Conservation (phyloP, 495 filamentous ascomycete genomes). For the Pyronema omphalodes region DNA sequence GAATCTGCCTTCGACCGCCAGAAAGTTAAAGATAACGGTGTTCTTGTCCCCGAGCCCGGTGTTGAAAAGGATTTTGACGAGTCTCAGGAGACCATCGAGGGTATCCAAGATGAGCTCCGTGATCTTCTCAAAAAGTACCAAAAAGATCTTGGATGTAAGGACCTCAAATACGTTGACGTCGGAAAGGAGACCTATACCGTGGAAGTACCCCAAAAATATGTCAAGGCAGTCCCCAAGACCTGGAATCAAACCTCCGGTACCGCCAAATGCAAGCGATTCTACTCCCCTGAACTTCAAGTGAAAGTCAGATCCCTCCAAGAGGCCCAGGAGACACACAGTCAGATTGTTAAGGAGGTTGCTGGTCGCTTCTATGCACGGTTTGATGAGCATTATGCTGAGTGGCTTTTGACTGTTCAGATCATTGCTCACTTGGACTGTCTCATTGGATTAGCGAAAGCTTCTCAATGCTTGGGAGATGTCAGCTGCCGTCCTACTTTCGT, state of each 20-base stretch:
- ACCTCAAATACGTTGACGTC: slow-evolving; percentile 69
- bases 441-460: slow-evolving; percentile 79
- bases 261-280: slow-evolving; percentile 72
- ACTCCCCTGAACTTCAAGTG: slow-evolving; percentile 62
- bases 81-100: slow-evolving; percentile 58
- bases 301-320: slow-evolving; percentile 78
- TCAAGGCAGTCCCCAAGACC: slow-evolving; percentile 60
- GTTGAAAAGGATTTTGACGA: slow-evolving; percentile 85
- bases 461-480: slow-evolving; percentile 60
- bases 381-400: slow-evolving; percentile 68
- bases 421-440: slow-evolving; percentile 88
- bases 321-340: slow-evolving; percentile 81
- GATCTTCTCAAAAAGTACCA: slow-evolving; percentile 50
- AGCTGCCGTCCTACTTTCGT: slow-evolving; percentile 80
- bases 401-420: slow-evolving; percentile 73
- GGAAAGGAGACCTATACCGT: slow-evolving; percentile 97
- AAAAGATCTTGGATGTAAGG: slow-evolving; percentile 41
- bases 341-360: slow-evolving; percentile 77
- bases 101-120: slow-evolving; percentile 53
- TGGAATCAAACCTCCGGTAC: slow-evolving; percentile 98
- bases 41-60: slow-evolving; percentile 72
- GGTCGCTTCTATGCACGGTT: slow-evolving; percentile 72
- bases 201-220: slow-evolving; percentile 59
- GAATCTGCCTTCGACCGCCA: slow-evolving; percentile 78
- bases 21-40: slow-evolving; percentile 51